Conservation (phyloP, 805 yeast genomes). For the Saccharomycopsis fibuligera region DNA sequence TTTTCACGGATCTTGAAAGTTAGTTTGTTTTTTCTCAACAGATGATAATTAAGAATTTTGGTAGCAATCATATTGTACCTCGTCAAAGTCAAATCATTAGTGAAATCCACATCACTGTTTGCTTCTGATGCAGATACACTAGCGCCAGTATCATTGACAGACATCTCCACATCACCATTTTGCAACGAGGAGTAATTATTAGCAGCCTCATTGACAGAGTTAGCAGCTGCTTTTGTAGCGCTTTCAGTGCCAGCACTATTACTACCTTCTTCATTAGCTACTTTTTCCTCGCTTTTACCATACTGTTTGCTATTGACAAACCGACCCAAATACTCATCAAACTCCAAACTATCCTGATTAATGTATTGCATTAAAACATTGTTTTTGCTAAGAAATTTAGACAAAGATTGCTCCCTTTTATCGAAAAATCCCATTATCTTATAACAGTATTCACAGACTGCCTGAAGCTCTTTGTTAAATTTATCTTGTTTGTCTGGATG, state of each 20-base stretch:
- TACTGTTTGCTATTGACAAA: no score
- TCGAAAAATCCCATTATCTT: conserved; percentile 9
- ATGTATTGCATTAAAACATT: conserved; percentile 6
- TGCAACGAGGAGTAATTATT: no score
- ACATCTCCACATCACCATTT: neutral
- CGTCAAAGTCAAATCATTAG: neutral
- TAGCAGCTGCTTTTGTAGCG: no score
- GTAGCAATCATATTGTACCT: neutral
- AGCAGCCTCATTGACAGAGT: no score
- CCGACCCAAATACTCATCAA: neutral
- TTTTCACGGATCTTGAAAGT: no score
- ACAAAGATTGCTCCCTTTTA: conserved; percentile 5
- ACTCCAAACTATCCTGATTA: neutral
- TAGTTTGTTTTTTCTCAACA: no score
- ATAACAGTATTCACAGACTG: conserved; percentile 4
- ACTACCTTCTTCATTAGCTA: neutral
- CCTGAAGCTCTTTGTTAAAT: neutral
- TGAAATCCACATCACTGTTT: neutral
- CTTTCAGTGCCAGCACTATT: neutral
- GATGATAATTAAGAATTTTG: no score
- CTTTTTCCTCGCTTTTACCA: neutral
- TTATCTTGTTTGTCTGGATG: neutral
- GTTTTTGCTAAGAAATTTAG: conserved; percentile 1
- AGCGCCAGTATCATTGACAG: neutral
- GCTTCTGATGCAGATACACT: neutral